Evolutionary conservation across 768 basidiomycete genomes (phyloP).

Genomic region (Hericium rajendrae): DNA sequence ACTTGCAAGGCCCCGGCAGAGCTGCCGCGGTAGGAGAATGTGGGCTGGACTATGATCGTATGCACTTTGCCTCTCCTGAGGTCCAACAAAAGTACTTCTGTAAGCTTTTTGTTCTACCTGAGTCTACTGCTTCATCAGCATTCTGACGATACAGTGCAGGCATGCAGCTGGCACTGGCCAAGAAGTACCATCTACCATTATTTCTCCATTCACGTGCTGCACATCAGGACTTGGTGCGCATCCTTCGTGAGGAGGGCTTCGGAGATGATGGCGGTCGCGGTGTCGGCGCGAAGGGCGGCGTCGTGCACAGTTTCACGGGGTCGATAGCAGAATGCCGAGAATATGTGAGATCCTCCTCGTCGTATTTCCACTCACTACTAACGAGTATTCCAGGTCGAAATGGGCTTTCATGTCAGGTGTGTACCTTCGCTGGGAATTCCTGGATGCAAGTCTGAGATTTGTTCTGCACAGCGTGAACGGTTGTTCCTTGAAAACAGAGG

Average conservation of each 20-base stretch:
- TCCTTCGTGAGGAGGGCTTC: constrained; percentile 60
- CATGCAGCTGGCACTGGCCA: constrained; percentile 54
- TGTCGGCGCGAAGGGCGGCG: constrained; percentile 58
- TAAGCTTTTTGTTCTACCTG: constrained; percentile 19
- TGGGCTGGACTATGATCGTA: constrained; percentile 74
- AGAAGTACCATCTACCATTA: constrained; percentile 63
- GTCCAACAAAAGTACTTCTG: constrained; percentile 60
- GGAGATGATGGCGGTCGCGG: constrained; percentile 41
- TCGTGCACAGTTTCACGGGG: constrained; percentile 81
- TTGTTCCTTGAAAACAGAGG: constrained; percentile 65
- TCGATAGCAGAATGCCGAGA: constrained; percentile 50
- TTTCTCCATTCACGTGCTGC: constrained; percentile 80
- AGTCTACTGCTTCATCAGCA: not conserved
- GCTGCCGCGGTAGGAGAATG: constrained; percentile 74
- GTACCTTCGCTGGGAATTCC: not conserved
- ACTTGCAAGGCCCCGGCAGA: constrained; percentile 43
- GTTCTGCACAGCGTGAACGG: constrained; percentile 47
- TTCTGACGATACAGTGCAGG: constrained; percentile 19
- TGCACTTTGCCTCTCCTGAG: constrained; percentile 50
- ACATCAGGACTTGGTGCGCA: constrained; percentile 56
- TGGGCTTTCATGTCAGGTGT: constrained; percentile 64
- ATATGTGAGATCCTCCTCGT: constrained; percentile 34
- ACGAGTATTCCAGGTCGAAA: constrained; percentile 40
- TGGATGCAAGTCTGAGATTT: not conserved
- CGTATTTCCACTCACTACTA: not conserved